A percentile compares a stretch with the other conserved stretches of the same genome.
These are phyloP conservation scores for Pichia membranifaciens DNA, from an alignment of 805 yeast species.

Conservation along the genomic window DNA sequence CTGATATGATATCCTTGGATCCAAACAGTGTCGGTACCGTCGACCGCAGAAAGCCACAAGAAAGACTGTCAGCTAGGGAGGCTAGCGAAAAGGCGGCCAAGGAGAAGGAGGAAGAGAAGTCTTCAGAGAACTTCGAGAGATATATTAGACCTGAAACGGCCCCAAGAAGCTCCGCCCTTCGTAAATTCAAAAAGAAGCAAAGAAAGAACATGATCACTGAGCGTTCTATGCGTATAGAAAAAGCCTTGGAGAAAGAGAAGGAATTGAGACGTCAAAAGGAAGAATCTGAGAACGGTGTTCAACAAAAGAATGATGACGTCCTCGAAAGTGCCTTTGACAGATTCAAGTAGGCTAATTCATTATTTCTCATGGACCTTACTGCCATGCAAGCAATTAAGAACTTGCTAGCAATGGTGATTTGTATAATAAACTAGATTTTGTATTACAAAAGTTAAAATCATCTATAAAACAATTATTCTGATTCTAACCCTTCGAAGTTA, in stretches of 20 bases:
- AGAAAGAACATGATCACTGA: slow-evolving; percentile 81
- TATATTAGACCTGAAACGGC: slow-evolving; percentile 62
- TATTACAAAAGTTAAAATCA: background rate
- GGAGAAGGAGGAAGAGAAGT: slow-evolving; percentile 30
- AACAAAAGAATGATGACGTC: slow-evolving; percentile 48
- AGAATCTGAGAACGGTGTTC: slow-evolving; percentile 40
- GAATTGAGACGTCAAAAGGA: slow-evolving; percentile 51
- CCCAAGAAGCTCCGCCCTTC: slow-evolving; percentile 77
- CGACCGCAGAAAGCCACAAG: slow-evolving; percentile 57
- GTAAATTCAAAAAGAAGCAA: slow-evolving; percentile 77
- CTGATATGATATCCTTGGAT: slow-evolving; percentile 89
- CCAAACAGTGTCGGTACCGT: slow-evolving; percentile 84
- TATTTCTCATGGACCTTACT: too few species aligned
- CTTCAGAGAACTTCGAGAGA: slow-evolving; percentile 44
- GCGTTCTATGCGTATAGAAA: slow-evolving; percentile 71
- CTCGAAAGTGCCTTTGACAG: slow-evolving; percentile 46
- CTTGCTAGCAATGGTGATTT: background rate
- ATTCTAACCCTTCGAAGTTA: slow-evolving; percentile 23
- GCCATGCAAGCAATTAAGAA: too few species aligned
- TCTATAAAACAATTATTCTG: slow-evolving; percentile 5
- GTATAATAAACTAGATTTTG: too few species aligned
- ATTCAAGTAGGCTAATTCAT: slow-evolving; percentile 35
- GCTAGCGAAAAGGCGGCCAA: slow-evolving; percentile 37
- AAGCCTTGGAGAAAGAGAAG: slow-evolving; percentile 69
- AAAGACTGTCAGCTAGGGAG: slow-evolving; percentile 60